Evolutionary conservation across 106 monocot genomes (phyloP), one percentile per base, ranked within the genome.

Genomic region (Acanthochlamys bracteata): DNA sequence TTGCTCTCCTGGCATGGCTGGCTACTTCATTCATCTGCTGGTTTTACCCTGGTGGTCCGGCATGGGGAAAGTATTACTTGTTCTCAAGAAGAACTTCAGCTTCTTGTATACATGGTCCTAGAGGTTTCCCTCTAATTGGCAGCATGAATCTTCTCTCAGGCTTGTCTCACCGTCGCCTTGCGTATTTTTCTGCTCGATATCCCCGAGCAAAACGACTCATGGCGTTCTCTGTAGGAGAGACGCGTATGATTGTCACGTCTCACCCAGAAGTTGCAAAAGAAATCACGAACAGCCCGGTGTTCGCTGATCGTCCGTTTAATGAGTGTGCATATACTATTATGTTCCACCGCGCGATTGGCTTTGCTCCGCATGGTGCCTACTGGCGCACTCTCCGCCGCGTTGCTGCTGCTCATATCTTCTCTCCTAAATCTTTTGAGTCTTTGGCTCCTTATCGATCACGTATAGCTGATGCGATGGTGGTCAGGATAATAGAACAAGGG

Each of bases 271-370:
- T 85, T 11, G 90, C 90, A 9, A 66, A 41, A 73, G 86, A 90
- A 70, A 71, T 90, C 39, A 74, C 86, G 41, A 64, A 55, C 41
- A 59, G 75, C 71, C 11, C 75, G 7, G 63, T 53, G 0, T 90
- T 90, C 64, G 90, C 82, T 11, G 90, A 86, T 66, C 79, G 90
- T 0, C 85, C 85, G 0, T 51, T 72, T 8, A 90, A 90, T 66
- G 78, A 86, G 57, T 81, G 83, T 0, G 90, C 90, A 4, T 83
- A 80, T 49, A 77, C 69, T 51, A 79, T 90, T 55, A 61, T 85
- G 72, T 91, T 91, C 68, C 76, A 83, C 68, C 77, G 80, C 41
- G 72, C 86, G 24, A 91, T 91, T 56, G 90, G 90, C n/a, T 91
- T 91, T 66, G 79, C 90, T 0, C 86, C 86, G 8, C 68, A 75